Evolutionary conservation across 192 early-diverging fungal species (phyloP).

Genomic region (Podila clonocystis): DNA sequence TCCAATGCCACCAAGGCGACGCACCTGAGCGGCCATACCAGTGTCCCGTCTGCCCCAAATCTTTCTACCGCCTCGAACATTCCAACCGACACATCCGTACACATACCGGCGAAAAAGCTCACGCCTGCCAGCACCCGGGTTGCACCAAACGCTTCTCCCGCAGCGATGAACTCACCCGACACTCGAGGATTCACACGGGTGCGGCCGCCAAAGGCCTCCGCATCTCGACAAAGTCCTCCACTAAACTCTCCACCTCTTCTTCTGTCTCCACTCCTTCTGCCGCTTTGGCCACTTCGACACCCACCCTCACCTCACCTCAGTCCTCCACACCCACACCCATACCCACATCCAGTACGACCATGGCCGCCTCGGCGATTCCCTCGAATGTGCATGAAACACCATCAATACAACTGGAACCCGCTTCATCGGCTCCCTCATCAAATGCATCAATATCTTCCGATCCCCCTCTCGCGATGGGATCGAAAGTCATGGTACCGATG

Average conservation of each 20-base stretch:
- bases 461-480: not conserved
- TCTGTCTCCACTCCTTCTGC: constrained; percentile 1
- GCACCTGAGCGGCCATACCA: constrained; percentile 70
- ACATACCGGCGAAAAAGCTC: constrained; percentile 88
- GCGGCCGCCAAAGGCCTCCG: constrained; percentile 7
- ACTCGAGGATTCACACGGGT: constrained; percentile 67
- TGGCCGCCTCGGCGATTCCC: not conserved
- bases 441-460: not conserved
- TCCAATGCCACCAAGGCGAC: constrained; percentile 44
- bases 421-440: not conserved
- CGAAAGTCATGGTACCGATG: not conserved
- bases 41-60: constrained; percentile 78
- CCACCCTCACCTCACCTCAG: not conserved
- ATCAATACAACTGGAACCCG: not conserved
- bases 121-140: constrained; percentile 76
- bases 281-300: not conserved
- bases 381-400: not conserved
- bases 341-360: not conserved
- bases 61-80: constrained; percentile 81
- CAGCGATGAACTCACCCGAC: constrained; percentile 80
- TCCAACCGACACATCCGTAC: constrained; percentile 86
- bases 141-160: constrained; percentile 67
- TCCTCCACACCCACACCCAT: not conserved
- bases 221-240: not conserved
- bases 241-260: constrained; percentile 2